Evolutionary conservation across 805 yeast species (phyloP), one percentile per base, ranked within the genome.

Genomic region (Ogataea paradorogensis): DNA sequence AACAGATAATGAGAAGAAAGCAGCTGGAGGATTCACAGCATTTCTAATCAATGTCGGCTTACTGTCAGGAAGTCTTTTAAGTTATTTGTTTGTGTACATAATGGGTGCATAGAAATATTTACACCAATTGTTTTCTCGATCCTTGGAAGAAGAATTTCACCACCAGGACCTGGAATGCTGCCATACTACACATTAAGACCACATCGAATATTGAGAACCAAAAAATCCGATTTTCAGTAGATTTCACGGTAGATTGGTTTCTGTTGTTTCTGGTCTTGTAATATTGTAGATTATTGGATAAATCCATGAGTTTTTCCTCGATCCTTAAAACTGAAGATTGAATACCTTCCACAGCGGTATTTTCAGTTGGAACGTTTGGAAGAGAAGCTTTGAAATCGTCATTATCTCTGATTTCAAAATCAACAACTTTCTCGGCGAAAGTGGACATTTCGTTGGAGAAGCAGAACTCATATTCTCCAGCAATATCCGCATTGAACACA

Each of bases 21-120:
- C 96, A 0, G 96, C 98, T 1, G 96, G 96, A 31, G 97, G 97
- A 3, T 85, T 90, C 58, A 82, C 95, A 31, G 80, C 88, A 1
- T 78, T 90, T 15, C 79, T 87, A 49, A 74, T 90, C 36, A 80
- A 90, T 40, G 56, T 79, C 9, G 96, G 96, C 0, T 70, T 91
- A 35, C 79, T 93, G 0, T 66, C 72, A 2, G 99, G 99, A 4
- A 81, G 95, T 43, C 45, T 88, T 1, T 55, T 80, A 38, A 84
- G 95, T 53, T 91, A 88, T 54, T 46, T 77, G 2, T 70, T 85
- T 45, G 90, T 81, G 5, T 53, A 46, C 30, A 14, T 46, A 30
- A 37, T 51, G 14, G 39, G 38, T 21, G 26, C 30, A 35, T 35
- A 35, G 30, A 26, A 6, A 11, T 34, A 27, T 24, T 53, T 60